Percentiles rank a stretch among this genome's conserved stretches.
Conservation (phyloP, 208 protist species). For the Trypanosoma theileri region DNA sequence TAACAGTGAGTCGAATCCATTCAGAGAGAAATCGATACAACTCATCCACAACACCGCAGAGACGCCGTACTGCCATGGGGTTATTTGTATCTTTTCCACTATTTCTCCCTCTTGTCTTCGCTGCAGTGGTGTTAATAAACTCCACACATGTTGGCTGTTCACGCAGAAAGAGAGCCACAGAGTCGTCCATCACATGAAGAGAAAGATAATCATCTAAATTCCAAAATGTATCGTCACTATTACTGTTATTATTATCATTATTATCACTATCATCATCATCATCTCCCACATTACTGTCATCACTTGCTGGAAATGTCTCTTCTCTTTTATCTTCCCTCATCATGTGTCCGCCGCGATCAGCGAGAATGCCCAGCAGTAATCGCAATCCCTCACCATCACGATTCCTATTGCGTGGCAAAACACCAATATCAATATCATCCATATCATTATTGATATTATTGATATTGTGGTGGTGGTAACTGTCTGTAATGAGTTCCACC, state of each 20-base stretch:
- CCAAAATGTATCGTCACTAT: background rate
- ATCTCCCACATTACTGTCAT: background rate
- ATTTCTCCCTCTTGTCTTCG: background rate
- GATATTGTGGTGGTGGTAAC: background rate
- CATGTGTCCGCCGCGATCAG: background rate
- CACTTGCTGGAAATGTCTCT: too few species aligned
- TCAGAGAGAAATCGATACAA: conserved; percentile 20
- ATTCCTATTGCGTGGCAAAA: background rate
- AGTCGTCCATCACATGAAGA: background rate
- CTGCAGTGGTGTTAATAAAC: background rate
- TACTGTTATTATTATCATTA: background rate
- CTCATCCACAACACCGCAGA: conserved; percentile 16
- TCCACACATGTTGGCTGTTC: conserved; percentile 11
- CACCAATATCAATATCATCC: background rate
- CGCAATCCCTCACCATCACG: conserved; percentile 13
- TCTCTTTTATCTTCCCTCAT: too few species aligned
- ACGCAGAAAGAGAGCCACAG: background rate
- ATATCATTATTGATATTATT: background rate
- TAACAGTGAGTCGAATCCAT: conserved; percentile 4
- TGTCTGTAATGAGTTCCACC: conserved; percentile 4
- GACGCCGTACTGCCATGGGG: background rate
- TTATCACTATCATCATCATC: background rate
- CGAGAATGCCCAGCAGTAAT: conserved; percentile 2
- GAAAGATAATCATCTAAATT: background rate
- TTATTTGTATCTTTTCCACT: background rate